A percentile compares a stretch with the other conserved stretches of the same genome.
Conservation (phyloP, 116 monocot species). For the Iris pallida region DNA sequence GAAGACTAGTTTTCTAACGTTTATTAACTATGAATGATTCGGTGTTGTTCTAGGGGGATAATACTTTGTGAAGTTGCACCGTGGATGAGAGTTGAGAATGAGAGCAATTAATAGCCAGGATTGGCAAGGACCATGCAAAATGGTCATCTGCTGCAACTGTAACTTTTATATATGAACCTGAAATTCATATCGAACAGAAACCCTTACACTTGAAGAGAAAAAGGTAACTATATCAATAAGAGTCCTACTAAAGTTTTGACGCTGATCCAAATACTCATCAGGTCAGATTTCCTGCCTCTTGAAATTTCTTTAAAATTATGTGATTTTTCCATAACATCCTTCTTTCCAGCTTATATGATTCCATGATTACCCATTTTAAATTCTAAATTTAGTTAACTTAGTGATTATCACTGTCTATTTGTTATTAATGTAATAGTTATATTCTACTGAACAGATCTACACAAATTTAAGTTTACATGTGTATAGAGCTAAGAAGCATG, state of each 20-base stretch:
- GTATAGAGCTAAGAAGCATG: too few relatives aligned
- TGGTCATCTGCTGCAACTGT: slow-evolving; percentile 97
- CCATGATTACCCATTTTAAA: too few relatives aligned
- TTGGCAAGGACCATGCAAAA: slow-evolving; percentile 97
- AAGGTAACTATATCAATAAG: slow-evolving; percentile 61
- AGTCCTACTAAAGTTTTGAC: slow-evolving; percentile 92
- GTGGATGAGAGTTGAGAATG: slow-evolving; percentile 89
- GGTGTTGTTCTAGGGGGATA: slow-evolving; percentile 54
- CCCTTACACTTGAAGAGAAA: slow-evolving; percentile 70
- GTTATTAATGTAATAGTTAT: too few relatives aligned
- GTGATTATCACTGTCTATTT: too few relatives aligned
- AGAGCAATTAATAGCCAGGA: slow-evolving; percentile 94
- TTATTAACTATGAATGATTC: too few relatives aligned
- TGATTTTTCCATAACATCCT: too few relatives aligned
- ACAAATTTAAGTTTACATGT: too few relatives aligned
- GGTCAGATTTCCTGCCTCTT: slow-evolving; percentile 28
- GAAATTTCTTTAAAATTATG: background rate
- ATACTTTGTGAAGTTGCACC: slow-evolving; percentile 85
- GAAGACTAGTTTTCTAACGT: too few relatives aligned
- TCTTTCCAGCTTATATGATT: too few relatives aligned
- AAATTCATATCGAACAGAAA: slow-evolving; percentile 93
- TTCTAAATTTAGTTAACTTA: too few relatives aligned
- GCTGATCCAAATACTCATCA: slow-evolving; percentile 71
- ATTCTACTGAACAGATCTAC: too few relatives aligned
- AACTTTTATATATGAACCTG: slow-evolving; percentile 94